Evolutionary conservation across 106 monocot genomes (phyloP), one percentile per base, ranked within the genome.

Genomic region (Narthecium ossifragum): DNA sequence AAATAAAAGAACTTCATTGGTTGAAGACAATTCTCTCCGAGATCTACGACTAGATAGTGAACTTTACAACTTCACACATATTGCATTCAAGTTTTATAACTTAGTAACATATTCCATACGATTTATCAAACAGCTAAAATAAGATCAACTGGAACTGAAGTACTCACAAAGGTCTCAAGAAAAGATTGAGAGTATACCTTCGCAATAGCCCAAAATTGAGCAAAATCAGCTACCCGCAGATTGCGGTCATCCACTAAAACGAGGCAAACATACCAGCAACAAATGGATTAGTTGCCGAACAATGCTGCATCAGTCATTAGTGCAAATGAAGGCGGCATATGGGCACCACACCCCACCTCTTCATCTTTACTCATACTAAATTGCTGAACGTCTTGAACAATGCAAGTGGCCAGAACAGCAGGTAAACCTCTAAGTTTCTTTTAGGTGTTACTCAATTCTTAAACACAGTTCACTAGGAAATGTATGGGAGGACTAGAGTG

Each of bases 141-240:
- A n/a, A n/a, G n/a, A n/a, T n/a, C n/a, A n/a, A n/a, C 62, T 57
- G 27, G 65, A 74, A 70, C 21, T 18, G n/a, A 75, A 78, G 67
- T 78, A 67, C 74, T 74, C 63, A 70, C 65, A 53, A 6, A 51
- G 41, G 55, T 57, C 63, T 53, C 60, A 60, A 37, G 55, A 10
- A 82, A 41, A 78, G 80, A 78, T 49, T 56, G 61, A 72, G 71
- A 75, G 32, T 83, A 78, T 96, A 96, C 96, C 96, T 96, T 96
- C 60, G 86, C 90, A 70, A 76, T 68, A 83, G 96, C 90, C 96
- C 96, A 96, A 96, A 96, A 96, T 59, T 96, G 96, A 81, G 96
- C 85, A 96, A 96, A 96, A 90, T 96, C 96, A 70, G 96, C 96
- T 90, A 96, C 90, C 96, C 96, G 90, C 90, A 96, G 96, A 96